phyloP scores from a whole-genome alignment of 805 yeast species.

The Candida methanosorbosa region DNA sequence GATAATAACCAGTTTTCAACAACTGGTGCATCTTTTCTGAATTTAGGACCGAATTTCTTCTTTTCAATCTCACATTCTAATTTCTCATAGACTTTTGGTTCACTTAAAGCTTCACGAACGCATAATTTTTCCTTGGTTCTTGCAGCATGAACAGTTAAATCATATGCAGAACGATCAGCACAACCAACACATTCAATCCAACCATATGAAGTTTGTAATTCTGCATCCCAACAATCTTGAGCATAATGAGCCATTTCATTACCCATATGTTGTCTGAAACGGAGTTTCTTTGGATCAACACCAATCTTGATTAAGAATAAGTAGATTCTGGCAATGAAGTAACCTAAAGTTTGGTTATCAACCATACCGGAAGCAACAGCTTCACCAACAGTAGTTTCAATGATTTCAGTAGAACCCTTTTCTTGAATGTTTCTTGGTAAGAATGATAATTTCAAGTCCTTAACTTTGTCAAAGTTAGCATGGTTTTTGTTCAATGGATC shows the following conservation, averaged over 20 bases:
- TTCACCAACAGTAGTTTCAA: conserved; percentile 70
- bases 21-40: conserved; percentile 92
- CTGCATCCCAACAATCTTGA: conserved; percentile 99
- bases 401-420: conserved; percentile 66
- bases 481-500: conserved; percentile 88
- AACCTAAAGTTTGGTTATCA: conserved; percentile 95
- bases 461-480: conserved; percentile 67
- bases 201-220: conserved; percentile 89
- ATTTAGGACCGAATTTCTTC: conserved; percentile 96
- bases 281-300: conserved; percentile 70
- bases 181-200: conserved; percentile 99
- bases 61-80: conserved; percentile 83
- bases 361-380: conserved; percentile 85
- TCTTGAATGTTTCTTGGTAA: conserved; percentile 85
- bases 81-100: conserved; percentile 75
- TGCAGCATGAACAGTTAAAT: conserved; percentile 89
- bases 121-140: conserved; percentile 92
- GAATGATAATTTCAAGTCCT: conserved; percentile 64
- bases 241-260: conserved; percentile 99
- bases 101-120: conserved; percentile 83
- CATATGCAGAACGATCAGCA: conserved; percentile 98
- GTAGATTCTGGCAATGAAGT: conserved; percentile 90
- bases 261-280: conserved; percentile 98
- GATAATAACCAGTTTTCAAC: conserved; percentile 73
- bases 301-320: conserved; percentile 81